phyloP scores from a whole-genome alignment of 2,329 filamentous ascomycete species.

The Verticillium tricorpus region DNA sequence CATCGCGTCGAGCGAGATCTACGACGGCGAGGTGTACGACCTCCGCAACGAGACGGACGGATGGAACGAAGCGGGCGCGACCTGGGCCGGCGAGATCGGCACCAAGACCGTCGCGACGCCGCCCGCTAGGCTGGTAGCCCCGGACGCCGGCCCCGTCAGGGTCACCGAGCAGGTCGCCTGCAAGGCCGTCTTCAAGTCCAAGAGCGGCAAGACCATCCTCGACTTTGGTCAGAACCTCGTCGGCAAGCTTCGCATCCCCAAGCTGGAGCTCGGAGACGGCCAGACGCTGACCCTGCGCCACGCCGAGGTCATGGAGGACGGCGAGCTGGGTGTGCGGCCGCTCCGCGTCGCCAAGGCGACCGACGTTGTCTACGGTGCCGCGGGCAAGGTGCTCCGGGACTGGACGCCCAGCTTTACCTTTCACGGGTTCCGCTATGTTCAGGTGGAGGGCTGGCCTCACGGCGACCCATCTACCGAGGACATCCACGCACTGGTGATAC shows the following conservation, averaged over 20 bases:
- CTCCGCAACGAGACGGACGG: slow-evolving; percentile 17
- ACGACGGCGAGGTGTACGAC: slow-evolving; percentile 26
- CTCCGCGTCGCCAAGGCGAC: slow-evolving; percentile 2
- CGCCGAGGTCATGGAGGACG: slow-evolving; percentile 9
- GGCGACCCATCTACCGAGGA: slow-evolving; percentile 3
- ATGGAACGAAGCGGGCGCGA: slow-evolving; percentile 6
- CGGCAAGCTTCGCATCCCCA: slow-evolving; percentile 5
- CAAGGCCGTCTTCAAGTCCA: slow-evolving; percentile 20
- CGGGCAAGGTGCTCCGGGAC: background rate
- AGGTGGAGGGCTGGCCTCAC: slow-evolving; percentile 3
- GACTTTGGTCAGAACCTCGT: slow-evolving; percentile 11
- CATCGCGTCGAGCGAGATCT: slow-evolving; percentile 17
- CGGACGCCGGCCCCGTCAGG: slow-evolving; percentile 26
- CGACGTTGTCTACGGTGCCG: slow-evolving; percentile 2
- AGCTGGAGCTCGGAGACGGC: slow-evolving; percentile 6
- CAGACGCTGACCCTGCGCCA: slow-evolving; percentile 1
- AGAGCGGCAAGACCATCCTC: slow-evolving; percentile 40
- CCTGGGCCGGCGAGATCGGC: background rate
- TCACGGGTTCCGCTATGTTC: slow-evolving; percentile 9
- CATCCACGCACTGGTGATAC: slow-evolving; percentile 5
- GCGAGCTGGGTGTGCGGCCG: slow-evolving; percentile 4
- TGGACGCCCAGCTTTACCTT: slow-evolving; percentile 8
- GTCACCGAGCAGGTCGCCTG: slow-evolving; percentile 16
- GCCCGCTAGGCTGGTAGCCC: slow-evolving; percentile 19
- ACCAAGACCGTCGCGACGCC: slow-evolving; percentile 12